Percentiles rank a stretch among this genome's conserved stretches.
phyloP scores from a whole-genome alignment of 352 stramenopile genomes.

The Globisporangium heterothallicum region DNA sequence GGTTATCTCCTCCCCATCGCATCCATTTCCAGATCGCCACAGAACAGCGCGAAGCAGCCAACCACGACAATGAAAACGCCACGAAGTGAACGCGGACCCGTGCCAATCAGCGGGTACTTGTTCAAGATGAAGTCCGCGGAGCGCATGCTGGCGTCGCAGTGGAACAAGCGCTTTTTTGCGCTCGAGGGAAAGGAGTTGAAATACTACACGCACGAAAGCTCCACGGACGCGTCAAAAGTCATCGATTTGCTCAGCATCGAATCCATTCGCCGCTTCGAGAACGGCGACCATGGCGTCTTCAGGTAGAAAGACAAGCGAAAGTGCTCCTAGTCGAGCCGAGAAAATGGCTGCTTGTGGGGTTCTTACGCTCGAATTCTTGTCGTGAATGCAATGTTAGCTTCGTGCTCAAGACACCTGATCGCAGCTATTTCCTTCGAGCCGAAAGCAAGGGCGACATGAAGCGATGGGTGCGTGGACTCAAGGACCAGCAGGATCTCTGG shows the following conservation, averaged over 20 bases:
- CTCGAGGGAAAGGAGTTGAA: conserved; percentile 73
- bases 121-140: conserved; percentile 82
- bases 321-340: too few relatives aligned
- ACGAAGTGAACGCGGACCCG: conserved; percentile 37
- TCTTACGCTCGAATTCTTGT: too few relatives aligned
- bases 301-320: too few relatives aligned
- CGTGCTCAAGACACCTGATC: conserved; percentile 66
- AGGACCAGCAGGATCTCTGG: conserved; percentile 81
- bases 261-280: conserved; percentile 77
- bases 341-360: background rate
- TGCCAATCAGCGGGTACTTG: conserved; percentile 77
- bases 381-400: conserved; percentile 42
- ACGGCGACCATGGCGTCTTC: conserved; percentile 74
- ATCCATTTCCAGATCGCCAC: background rate
- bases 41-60: background rate
- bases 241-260: conserved; percentile 72
- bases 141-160: conserved; percentile 66
- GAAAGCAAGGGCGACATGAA: conserved; percentile 87
- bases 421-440: conserved; percentile 76
- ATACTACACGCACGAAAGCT: conserved; percentile 69
- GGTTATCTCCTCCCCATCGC: too few relatives aligned
- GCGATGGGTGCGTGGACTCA: conserved; percentile 75
- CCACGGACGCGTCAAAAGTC: conserved; percentile 55
- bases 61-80: conserved; percentile 40
- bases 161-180: conserved; percentile 78